Conservation (phyloP, 2,329 filamentous ascomycete species). For the Aspergillus sp. region DNA sequence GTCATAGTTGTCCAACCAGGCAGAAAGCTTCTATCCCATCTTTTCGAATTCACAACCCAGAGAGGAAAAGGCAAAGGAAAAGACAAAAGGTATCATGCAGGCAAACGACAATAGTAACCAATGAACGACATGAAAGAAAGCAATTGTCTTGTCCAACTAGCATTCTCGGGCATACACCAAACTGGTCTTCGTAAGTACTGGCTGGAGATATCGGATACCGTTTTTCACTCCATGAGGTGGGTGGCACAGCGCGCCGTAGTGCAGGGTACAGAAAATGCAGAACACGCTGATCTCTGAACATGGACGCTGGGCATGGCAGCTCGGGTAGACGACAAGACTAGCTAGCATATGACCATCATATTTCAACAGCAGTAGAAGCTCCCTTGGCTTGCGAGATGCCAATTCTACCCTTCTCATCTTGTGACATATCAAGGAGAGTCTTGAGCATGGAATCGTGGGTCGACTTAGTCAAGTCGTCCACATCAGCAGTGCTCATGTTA, state of each 20-base stretch:
- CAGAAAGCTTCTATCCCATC: no score
- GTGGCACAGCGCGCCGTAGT: no score
- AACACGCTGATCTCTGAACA: neutral
- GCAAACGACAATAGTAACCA: neutral
- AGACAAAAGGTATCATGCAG: neutral
- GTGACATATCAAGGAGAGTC: slow-evolving; percentile 40
- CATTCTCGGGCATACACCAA: neutral
- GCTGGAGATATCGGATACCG: neutral
- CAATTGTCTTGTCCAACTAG: neutral
- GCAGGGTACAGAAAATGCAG: no score
- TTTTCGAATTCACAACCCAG: no score
- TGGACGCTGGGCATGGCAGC: neutral
- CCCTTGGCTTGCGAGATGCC: slow-evolving; percentile 15
- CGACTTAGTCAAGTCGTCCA: slow-evolving; percentile 61
- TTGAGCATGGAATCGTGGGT: slow-evolving; percentile 69
- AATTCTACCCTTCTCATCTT: slow-evolving; percentile 14
- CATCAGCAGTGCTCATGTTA: slow-evolving; percentile 64
- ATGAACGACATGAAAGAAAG: neutral
- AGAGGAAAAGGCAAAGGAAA: neutral
- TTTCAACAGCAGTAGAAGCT: slow-evolving; percentile 27
- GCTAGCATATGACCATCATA: slow-evolving; percentile 19
- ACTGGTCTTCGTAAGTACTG: neutral
- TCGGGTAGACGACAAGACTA: neutral
- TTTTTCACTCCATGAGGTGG: neutral
- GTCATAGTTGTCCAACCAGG: no score